Base-by-base conservation (phyloP, 495 filamentous ascomycete species). In the Aspergillus homomorphus region DNA sequence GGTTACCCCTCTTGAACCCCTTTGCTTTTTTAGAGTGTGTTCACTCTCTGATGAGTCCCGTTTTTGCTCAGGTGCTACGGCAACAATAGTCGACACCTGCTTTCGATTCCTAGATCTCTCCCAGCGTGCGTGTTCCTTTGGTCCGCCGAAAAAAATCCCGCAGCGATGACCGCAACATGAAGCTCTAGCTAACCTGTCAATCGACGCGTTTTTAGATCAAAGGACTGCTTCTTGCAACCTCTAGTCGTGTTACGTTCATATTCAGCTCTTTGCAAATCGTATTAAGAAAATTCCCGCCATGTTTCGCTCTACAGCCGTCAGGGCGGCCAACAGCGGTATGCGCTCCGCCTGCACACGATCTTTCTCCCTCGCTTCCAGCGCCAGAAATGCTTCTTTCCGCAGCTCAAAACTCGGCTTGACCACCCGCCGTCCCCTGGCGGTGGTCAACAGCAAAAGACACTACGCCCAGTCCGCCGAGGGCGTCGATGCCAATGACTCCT, bases 401-500 rank as follows among this genome's bases (percentile, higher is more conserved):
- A 76, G 67, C 66, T 78, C 79, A 57, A 74, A 67, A 66, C 71
- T 79, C 60, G 69, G 69, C 65, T 64, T 77, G 62, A 75, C 73
- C 71, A 65, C 73, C 59, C 58, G 76, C 43, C 70, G 71, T 45
- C 70, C 73, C 70, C 69, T 77, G 51, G 70, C 74, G 49, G 59
- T 76, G 50, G 75, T 76, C 57, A 73, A 73, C 53, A 69, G 72
- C 50, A 64, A 66, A 63, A 78, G 79, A 55, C 62, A 65, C 51
- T 88, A 88, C 80, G 85, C 85, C 22, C 66, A 80, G 28, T 73
- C 84, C 51, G 81, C 78, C 5, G 80, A 82, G 68, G 63, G 74
- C 62, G 70, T 73, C 69, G 89, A 95, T 68, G 83, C 95, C 53
- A 93, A 87, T 67, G 94, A 98, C 78, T 94, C 87, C 74, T 98